Base-by-base conservation (phyloP, 495 filamentous ascomycete species). In the Margaritispora aquatica region DNA sequence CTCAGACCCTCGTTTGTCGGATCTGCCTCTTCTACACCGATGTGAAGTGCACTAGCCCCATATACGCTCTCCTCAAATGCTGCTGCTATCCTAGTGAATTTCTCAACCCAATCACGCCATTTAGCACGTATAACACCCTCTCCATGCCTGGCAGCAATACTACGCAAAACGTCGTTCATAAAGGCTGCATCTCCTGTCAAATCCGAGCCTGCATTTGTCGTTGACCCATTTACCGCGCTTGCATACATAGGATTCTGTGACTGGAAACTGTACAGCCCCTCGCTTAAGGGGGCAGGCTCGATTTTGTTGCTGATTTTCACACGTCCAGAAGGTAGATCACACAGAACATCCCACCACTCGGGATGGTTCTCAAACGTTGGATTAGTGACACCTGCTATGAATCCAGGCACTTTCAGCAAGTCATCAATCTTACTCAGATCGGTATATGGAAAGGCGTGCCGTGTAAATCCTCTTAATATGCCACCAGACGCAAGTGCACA, bases 381-480 rank as follows among this genome's bases (percentile, higher is more conserved):
- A 71, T 99, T 99, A 1, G 94, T 99, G 19, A 99, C 94, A 58
- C 94, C 94, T 20, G 94, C 94, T 66, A 99, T 95, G 69, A 99
- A 99, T 8, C 94, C 94, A 20, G 95, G 92, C 1, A 99, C 95
- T 61, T 90, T 89, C 27, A 97, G 79, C 5, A 99, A 82, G 69
- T 97, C 94, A 64, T 99, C 94, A 51, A 99, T 90, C 71, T 99
- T 99, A 46, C 90, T 96, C 21, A 99, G 80, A 71, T 99, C 94
- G 7, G 94, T 99, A 69, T 99, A 99, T 5, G 94, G 94, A 68
- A 99, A 99, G 15, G 95, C 95, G 74, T 96, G 89, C n/a, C 94
- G 84, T 20, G 92, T 96, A 72, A 97, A 97, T 22, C 95, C 94
- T 44, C 90, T 77, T 19, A 99, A 77, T n/a, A 96, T 78, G 22